These are phyloP conservation scores for Castanopsis chinensis DNA, from an alignment of 306 rosid species.

Conservation along the genomic window DNA sequence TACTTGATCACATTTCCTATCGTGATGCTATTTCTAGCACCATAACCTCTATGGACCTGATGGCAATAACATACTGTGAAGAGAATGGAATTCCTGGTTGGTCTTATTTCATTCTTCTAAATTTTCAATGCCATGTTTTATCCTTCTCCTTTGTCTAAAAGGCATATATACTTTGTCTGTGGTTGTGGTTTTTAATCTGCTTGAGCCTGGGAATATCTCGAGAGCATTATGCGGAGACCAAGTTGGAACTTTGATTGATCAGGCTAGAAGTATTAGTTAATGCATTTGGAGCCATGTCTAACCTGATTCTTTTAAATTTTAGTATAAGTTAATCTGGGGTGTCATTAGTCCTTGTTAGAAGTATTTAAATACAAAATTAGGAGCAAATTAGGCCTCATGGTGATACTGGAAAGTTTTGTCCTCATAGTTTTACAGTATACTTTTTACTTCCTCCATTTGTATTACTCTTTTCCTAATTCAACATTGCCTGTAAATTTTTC, in stretches of 20 bases:
- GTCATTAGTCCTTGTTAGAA: background rate
- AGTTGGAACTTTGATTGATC: constrained; percentile 62
- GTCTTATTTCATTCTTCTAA: constrained; percentile 20
- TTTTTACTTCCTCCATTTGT: background rate
- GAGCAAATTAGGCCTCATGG: too few relatives aligned
- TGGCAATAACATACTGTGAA: constrained; percentile 55
- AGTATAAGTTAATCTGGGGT: background rate
- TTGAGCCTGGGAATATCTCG: constrained; percentile 68
- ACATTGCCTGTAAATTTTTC: background rate
- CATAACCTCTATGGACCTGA: constrained; percentile 45
- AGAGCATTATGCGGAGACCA: constrained; percentile 68
- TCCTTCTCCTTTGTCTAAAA: background rate
- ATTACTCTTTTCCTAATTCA: background rate
- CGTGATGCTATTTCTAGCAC: constrained; percentile 52
- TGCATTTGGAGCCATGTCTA: background rate
- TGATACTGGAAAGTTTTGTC: too few relatives aligned
- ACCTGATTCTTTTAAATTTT: too few relatives aligned
- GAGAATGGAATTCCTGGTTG: constrained; percentile 66
- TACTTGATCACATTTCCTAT: constrained; percentile 52
- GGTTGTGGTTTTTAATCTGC: constrained; percentile 60
- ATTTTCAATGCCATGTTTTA: background rate
- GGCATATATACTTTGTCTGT: constrained; percentile 11
- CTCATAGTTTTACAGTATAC: background rate
- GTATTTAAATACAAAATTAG: too few relatives aligned
- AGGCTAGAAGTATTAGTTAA: constrained; percentile 49